Evolutionary conservation across 805 yeast species (phyloP).

Genomic region (Grigorovia transvaalensis): DNA sequence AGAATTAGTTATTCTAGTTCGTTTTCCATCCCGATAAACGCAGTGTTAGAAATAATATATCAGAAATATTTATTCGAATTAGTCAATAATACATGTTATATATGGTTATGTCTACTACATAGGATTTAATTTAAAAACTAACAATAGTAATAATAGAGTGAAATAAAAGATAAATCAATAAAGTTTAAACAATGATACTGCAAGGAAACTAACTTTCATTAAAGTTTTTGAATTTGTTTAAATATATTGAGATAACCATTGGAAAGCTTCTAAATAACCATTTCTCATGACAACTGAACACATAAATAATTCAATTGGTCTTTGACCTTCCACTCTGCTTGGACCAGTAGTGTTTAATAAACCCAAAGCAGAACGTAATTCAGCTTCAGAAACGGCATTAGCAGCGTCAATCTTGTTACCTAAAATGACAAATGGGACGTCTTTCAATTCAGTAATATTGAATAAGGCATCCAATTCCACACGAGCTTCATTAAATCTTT

Average conservation of each 20-base stretch:
- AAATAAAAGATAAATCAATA: not conserved
- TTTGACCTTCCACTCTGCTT: constrained; percentile 53
- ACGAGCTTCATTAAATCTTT: constrained; percentile 88
- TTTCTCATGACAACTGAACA: constrained; percentile 97
- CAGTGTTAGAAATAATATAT: not conserved
- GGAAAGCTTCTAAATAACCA: constrained; percentile 97
- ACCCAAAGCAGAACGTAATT: constrained; percentile 82
- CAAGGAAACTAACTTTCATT: not conserved
- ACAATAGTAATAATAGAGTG: not conserved
- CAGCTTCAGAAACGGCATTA: constrained; percentile 89
- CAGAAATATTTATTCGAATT: not conserved
- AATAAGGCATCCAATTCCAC: constrained; percentile 90
- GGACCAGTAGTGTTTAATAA: constrained; percentile 86
- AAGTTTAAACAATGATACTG: no score
- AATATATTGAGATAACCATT: constrained; percentile 95
- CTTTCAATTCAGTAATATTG: constrained; percentile 79
- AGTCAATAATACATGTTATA: not conserved
- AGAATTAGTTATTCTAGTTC: no score
- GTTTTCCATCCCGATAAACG: not conserved
- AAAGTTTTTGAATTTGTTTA: constrained; percentile 25
- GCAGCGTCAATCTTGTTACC: constrained; percentile 97
- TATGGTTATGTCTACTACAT: not conserved
- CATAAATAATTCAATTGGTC: constrained; percentile 96
- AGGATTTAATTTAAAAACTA: not conserved
- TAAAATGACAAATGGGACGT: constrained; percentile 84